A percentile compares a stretch with the other conserved stretches of the same genome.
These are phyloP conservation scores for Botrytis paeoniae DNA, from an alignment of 2,329 filamentous ascomycete genomes.

Conservation along the genomic window DNA sequence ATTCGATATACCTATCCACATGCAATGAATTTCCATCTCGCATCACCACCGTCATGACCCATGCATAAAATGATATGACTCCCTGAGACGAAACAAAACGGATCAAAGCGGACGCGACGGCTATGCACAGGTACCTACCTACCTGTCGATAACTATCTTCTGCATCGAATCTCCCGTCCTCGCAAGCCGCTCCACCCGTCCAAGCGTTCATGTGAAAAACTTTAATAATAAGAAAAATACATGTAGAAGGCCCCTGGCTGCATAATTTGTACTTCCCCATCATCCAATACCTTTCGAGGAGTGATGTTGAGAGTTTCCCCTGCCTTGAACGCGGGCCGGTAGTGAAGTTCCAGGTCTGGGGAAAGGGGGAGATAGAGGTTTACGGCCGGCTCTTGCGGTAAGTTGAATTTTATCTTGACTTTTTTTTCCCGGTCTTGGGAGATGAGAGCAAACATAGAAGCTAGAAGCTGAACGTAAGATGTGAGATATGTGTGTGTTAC, in stretches of 20 bases:
- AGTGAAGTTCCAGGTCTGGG: background rate
- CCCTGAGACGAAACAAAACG: background rate
- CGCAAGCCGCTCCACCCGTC: background rate
- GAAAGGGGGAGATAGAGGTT: background rate
- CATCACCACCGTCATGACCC: background rate
- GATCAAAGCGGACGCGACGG: background rate
- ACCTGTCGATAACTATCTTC: background rate
- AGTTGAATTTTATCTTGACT: background rate
- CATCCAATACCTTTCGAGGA: background rate
- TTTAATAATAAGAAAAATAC: background rate
- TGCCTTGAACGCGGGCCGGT: background rate
- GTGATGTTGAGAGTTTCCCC: background rate
- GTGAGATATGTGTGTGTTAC: conserved; percentile 4
- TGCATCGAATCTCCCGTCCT: background rate
- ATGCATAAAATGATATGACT: background rate
- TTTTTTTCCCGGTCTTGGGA: background rate
- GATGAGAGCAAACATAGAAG: background rate
- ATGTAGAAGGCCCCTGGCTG: background rate
- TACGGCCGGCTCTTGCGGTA: background rate
- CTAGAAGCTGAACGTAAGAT: background rate
- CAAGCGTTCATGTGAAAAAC: conserved; percentile 8
- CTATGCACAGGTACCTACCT: background rate
- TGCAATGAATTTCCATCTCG: background rate
- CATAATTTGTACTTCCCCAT: conserved; percentile 5
- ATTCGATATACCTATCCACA: background rate